Conservation (phyloP, 2,329 filamentous ascomycete genomes). For the Mollisia scopiformis region DNA sequence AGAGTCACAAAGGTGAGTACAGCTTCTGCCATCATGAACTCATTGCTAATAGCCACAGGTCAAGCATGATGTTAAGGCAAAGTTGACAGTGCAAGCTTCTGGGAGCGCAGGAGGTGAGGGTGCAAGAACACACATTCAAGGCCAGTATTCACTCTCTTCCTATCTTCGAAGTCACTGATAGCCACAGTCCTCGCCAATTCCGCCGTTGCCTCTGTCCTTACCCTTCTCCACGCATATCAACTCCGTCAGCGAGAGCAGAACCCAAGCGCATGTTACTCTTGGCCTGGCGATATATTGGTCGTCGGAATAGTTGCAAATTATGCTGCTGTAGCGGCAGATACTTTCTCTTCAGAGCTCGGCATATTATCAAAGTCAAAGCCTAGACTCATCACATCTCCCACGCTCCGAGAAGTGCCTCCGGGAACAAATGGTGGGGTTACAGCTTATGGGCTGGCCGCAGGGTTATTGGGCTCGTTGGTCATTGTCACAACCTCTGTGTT, state of each 20-base stretch:
- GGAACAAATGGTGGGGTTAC: slow-evolving; percentile 96
- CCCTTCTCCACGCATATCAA: slow-evolving; percentile 62
- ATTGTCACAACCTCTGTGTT: slow-evolving; percentile 67
- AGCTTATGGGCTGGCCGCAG: slow-evolving; percentile 71
- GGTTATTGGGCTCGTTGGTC: slow-evolving; percentile 70
- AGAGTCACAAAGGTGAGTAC: slow-evolving; percentile 74
- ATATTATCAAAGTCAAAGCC: slow-evolving; percentile 80
- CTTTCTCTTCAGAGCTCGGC: slow-evolving; percentile 92
- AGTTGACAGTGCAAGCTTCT: slow-evolving; percentile 75
- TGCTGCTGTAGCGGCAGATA: slow-evolving; percentile 88
- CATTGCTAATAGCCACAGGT: slow-evolving; percentile 53
- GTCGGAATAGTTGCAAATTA: slow-evolving; percentile 80
- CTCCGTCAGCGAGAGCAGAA: slow-evolving; percentile 49
- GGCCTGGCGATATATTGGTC: slow-evolving; percentile 64
- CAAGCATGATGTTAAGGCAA: slow-evolving; percentile 84
- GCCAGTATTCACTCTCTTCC: slow-evolving; percentile 32
- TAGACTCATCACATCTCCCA: slow-evolving; percentile 82
- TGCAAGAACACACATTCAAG: slow-evolving; percentile 82
- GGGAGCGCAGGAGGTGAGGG: slow-evolving; percentile 80
- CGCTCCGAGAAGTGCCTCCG: slow-evolving; percentile 76
- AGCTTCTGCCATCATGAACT: background rate
- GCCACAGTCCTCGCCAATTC: slow-evolving; percentile 80
- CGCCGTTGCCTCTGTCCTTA: slow-evolving; percentile 69
- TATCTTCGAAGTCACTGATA: slow-evolving; percentile 16
- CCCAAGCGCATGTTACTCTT: slow-evolving; percentile 53